Evolutionary conservation across 176 grass and related monocot species (phyloP).

Genomic region (Cenchrus purpureus): DNA sequence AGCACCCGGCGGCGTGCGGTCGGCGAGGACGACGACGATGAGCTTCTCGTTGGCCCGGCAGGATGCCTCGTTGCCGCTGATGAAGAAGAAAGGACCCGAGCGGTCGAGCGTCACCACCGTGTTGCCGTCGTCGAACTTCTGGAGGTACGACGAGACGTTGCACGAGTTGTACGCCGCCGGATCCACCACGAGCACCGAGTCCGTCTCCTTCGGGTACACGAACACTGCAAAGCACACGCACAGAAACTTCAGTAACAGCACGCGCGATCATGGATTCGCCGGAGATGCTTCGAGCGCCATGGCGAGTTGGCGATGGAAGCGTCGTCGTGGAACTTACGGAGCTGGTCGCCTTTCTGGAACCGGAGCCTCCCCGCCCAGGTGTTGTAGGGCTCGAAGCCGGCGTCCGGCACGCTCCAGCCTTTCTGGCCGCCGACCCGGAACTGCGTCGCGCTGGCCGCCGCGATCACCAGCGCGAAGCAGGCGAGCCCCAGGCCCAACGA

Average conservation of each 20-base stretch:
- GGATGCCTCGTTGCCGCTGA: constrained; percentile 64
- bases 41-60: constrained; percentile 72
- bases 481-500: not conserved
- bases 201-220: constrained; percentile 56
- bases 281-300: not conserved
- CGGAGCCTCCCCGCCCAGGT: constrained; percentile 51
- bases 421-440: constrained; percentile 61
- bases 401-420: constrained; percentile 60
- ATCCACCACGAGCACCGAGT: constrained; percentile 73
- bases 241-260: not conserved
- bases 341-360: constrained; percentile 70
- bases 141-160: constrained; percentile 55
- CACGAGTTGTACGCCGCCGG: constrained; percentile 62
- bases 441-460: constrained; percentile 53
- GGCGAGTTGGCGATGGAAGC: too few relatives aligned
- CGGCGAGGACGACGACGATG: constrained; percentile 59
- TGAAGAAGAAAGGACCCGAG: constrained; percentile 80
- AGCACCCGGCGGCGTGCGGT: constrained; percentile 13
- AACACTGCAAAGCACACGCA: constrained; percentile 56
- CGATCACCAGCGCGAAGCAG: constrained; percentile 20
- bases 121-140: constrained; percentile 66
- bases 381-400: constrained; percentile 50
- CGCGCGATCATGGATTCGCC: not conserved
- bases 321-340: constrained; percentile 47
- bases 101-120: constrained; percentile 62